These are phyloP conservation scores for Bathelium albidoporum DNA, from an alignment of 495 filamentous ascomycete species.

Conservation along the genomic window DNA sequence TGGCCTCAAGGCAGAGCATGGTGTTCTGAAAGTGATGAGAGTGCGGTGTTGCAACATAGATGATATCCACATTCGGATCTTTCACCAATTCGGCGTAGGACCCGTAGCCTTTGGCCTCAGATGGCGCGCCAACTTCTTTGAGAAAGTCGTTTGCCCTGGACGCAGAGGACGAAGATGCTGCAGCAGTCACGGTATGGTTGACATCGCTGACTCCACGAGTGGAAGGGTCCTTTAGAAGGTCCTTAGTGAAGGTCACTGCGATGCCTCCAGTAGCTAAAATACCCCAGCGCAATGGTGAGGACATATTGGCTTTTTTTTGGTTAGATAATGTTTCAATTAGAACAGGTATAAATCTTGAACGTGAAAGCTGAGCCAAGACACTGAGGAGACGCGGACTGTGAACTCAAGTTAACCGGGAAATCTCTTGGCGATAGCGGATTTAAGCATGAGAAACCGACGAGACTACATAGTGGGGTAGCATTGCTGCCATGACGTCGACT, in stretches of 20 bases:
- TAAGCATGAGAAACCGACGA: background rate
- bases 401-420: background rate
- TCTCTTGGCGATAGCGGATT: background rate
- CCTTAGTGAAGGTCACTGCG: constrained; percentile 67
- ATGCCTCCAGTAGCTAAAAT: constrained; percentile 64
- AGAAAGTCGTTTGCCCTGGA: constrained; percentile 65
- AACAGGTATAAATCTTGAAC: background rate
- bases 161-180: constrained; percentile 66
- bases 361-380: background rate
- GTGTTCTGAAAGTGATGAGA: constrained; percentile 92
- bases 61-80: constrained; percentile 69
- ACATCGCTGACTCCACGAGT: constrained; percentile 63
- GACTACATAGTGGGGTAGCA: background rate
- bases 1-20: constrained; percentile 68
- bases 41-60: constrained; percentile 92
- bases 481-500: background rate
- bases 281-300: constrained; percentile 14
- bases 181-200: constrained; percentile 67
- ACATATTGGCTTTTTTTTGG: background rate
- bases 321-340: background rate
- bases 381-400: background rate
- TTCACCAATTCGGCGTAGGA: constrained; percentile 69
- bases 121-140: constrained; percentile 50
- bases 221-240: constrained; percentile 69
- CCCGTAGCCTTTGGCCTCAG: constrained; percentile 62